Percentiles rank a stretch among this genome's conserved stretches.
Conservation (phyloP, 768 basidiomycete species). For the Lactifluus volemus region DNA sequence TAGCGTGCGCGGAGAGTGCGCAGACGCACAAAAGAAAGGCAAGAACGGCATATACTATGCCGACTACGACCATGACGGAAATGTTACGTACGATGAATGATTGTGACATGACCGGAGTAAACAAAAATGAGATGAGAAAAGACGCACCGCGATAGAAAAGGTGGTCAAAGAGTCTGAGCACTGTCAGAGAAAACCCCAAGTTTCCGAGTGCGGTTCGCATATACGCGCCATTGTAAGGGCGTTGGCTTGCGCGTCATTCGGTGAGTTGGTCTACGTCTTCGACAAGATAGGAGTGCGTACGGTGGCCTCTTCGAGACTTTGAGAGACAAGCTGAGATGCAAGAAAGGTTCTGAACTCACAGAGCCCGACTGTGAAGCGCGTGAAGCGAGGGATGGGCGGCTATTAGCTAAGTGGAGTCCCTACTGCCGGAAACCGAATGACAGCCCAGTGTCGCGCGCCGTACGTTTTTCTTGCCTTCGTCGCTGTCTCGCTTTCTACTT, state of each 20-base stretch:
- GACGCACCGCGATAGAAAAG: no score
- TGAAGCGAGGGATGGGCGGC: no score
- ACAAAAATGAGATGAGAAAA: slow-evolving; percentile 39
- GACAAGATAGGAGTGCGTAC: slow-evolving; percentile 27
- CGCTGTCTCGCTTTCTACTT: not conserved
- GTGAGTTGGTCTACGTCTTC: slow-evolving; percentile 34
- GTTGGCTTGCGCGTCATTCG: slow-evolving; percentile 69
- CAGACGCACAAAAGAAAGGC: slow-evolving; percentile 50
- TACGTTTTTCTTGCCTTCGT: no score
- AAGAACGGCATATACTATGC: slow-evolving; percentile 56
- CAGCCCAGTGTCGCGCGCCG: no score
- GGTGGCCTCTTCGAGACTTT: slow-evolving; percentile 26
- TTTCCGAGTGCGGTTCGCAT: slow-evolving; percentile 64
- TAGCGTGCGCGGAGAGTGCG: slow-evolving; percentile 52
- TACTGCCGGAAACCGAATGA: no score
- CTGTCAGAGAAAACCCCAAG: slow-evolving; percentile 63
- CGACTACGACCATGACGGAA: slow-evolving; percentile 27
- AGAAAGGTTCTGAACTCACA: not conserved
- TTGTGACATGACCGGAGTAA: not conserved
- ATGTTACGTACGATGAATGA: not conserved
- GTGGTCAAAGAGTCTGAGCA: slow-evolving; percentile 71
- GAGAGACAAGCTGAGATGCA: not conserved
- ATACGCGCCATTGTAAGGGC: slow-evolving; percentile 82
- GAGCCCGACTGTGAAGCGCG: no score
- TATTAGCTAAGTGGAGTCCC: no score